These are phyloP conservation scores for Phytophthora hibernalis DNA, from an alignment of 352 stramenopile genomes.

Conservation along the genomic window DNA sequence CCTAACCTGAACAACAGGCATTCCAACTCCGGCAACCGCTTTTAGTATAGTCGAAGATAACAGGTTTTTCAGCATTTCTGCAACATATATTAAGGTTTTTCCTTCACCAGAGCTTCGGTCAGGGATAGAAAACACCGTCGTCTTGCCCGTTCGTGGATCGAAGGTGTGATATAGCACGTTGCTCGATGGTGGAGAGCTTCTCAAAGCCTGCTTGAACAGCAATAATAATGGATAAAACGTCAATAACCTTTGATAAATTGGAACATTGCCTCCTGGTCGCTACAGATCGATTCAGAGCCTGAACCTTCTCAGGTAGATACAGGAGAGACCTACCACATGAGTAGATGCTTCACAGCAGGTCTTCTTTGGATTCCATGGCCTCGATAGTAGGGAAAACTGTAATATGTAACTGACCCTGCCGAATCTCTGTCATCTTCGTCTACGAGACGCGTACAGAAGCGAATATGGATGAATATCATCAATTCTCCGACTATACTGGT, in stretches of 20 bases:
- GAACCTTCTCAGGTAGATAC: neutral
- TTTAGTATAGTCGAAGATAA: no score
- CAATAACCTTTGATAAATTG: neutral
- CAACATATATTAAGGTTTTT: no score
- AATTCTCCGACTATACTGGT: no score
- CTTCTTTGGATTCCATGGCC: conserved; percentile 92
- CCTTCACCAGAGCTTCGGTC: conserved; percentile 96
- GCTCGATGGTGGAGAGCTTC: conserved; percentile 98
- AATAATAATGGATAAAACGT: conserved; percentile 5
- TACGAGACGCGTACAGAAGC: conserved; percentile 53
- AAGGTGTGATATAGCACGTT: conserved; percentile 97
- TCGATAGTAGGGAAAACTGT: conserved; percentile 91
- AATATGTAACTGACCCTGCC: conserved; percentile 93
- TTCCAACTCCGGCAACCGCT: no score
- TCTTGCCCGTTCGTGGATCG: conserved; percentile 95
- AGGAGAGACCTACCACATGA: conserved; percentile 57
- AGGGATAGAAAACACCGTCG: conserved; percentile 96
- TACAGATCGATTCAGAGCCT: conserved; percentile 14
- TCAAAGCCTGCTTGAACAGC: conserved; percentile 88
- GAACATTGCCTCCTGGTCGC: neutral
- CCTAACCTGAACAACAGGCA: no score
- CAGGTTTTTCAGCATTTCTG: no score
- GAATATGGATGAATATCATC: conserved; percentile 14
- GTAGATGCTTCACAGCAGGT: conserved; percentile 92
- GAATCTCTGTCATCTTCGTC: conserved; percentile 72